Evolutionary conservation across 1,284 basidiomycete genomes (phyloP).

Genomic region (Microstroma glucosiphilum): DNA sequence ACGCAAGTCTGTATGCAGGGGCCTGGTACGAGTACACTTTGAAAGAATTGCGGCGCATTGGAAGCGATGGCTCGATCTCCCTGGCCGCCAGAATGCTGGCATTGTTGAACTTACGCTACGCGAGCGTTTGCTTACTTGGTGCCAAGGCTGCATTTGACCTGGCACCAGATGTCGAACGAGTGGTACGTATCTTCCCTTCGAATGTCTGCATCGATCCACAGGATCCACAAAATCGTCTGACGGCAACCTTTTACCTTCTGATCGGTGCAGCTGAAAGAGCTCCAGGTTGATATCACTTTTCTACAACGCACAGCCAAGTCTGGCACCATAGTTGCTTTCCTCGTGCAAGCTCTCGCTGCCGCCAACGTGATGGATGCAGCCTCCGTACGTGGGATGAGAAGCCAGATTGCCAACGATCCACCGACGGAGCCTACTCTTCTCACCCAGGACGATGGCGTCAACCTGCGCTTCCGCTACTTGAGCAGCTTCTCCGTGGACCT

Average conservation of each 20-base stretch:
- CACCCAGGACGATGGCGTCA: background rate
- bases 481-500: slow-evolving; percentile 21
- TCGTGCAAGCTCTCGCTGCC: slow-evolving; percentile 3
- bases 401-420: background rate
- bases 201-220: too few species aligned
- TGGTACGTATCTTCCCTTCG: background rate
- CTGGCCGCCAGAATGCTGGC: slow-evolving; percentile 6
- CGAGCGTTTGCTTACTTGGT: slow-evolving; percentile 25
- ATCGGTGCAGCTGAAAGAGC: too few species aligned
- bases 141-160: slow-evolving; percentile 9
- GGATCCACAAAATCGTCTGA: too few species aligned
- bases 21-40: slow-evolving; percentile 7
- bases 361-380: slow-evolving; percentile 11
- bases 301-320: background rate
- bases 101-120: slow-evolving; percentile 11
- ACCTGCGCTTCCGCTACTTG: slow-evolving; percentile 3
- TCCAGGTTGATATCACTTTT: slow-evolving; percentile 7
- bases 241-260: too few species aligned
- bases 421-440: background rate
- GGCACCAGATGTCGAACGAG: slow-evolving; percentile 7
- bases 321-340: slow-evolving; percentile 6
- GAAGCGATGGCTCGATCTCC: background rate
- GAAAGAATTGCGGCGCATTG: slow-evolving; percentile 5
- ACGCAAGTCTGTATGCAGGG: background rate
- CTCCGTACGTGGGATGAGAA: background rate